Evolutionary conservation across 2,329 filamentous ascomycete species (phyloP), one percentile per base, ranked within the genome.

Genomic region (Seiridium cupressi): DNA sequence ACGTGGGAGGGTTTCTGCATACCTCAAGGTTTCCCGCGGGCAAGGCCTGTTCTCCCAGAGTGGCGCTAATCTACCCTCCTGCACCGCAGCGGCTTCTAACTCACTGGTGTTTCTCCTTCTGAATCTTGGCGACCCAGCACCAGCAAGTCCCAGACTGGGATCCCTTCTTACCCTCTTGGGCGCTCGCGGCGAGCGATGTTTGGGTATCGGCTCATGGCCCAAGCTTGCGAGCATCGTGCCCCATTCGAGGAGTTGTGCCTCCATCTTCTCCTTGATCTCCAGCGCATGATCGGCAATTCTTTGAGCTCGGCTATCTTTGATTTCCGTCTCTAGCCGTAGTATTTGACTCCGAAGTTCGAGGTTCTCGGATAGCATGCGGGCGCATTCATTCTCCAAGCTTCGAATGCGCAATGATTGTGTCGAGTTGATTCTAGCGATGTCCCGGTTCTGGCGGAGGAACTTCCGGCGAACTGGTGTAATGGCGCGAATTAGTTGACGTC

Each of bases 401-500:
- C 91, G 87, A 68, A 95, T 93, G 65, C 89, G 88, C 38, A 92
- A 81, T 38, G 89, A 90, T 73, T 93, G 90, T 55, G 84, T 83
- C 32, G 91, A 92, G 76, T 96, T 95, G 68, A 84, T 86, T 72
- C 88, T 87, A 63, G 91, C 91, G 64, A 95, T 89, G 69, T 95
- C 91, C 75, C 90, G 85, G 72, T 96, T 96, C 73, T 95, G 92
- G 58, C 91, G 85, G 68, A 93, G 80, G 71, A 93, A 92, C 72
- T 89, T 88, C 69, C 89, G 85, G 72, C 91, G 90, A 61, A 94
- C 90, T 93, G 68, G 18, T 49, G 7, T 13, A 4, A 11, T 32
- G 5, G 35, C 9, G 13, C 47, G 26, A 49, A 32, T 49, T 26
- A 49, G 47, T 32, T 49, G 5, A 11, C 32, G 47, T 32, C 47